Evolutionary conservation across 2,329 filamentous ascomycete genomes (phyloP).

Genomic region (Cordyceps cateniannulata): DNA sequence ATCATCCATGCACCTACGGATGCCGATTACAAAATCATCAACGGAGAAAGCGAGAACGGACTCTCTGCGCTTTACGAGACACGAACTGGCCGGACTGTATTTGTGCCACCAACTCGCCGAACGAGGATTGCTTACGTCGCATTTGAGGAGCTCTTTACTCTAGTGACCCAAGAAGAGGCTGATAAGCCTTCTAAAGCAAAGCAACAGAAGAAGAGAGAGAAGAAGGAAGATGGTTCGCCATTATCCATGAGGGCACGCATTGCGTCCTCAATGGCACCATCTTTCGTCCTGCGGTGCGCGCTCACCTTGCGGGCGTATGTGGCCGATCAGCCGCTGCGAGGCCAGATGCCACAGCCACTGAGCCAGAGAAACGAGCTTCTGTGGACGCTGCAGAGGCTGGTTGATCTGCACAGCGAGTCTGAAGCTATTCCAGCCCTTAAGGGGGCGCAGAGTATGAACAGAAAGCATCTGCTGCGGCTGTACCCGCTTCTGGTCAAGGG

Average conservation of each 20-base stretch:
- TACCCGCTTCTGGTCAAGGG: slow-evolving; percentile 71
- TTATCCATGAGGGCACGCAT: slow-evolving; percentile 48
- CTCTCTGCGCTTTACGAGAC: slow-evolving; percentile 54
- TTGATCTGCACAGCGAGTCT: slow-evolving; percentile 61
- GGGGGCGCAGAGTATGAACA: slow-evolving; percentile 46
- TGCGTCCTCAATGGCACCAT: slow-evolving; percentile 69
- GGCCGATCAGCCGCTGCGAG: slow-evolving; percentile 83
- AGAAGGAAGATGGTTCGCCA: neutral
- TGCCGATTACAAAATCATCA: slow-evolving; percentile 49
- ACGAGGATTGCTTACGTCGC: slow-evolving; percentile 72
- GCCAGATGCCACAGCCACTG: slow-evolving; percentile 80
- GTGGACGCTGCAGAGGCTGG: slow-evolving; percentile 61
- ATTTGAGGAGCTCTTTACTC: slow-evolving; percentile 69
- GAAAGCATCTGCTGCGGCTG: slow-evolving; percentile 72
- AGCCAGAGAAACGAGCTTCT: slow-evolving; percentile 73
- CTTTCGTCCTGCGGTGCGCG: slow-evolving; percentile 74
- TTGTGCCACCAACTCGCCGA: slow-evolving; percentile 58
- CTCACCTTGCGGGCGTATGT: slow-evolving; percentile 79
- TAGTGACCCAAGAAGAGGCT: slow-evolving; percentile 49
- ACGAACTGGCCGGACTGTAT: slow-evolving; percentile 66
- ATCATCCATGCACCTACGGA: slow-evolving; percentile 64
- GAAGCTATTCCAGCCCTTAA: slow-evolving; percentile 57
- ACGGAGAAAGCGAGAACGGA: slow-evolving; percentile 39
- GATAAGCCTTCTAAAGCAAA: slow-evolving; percentile 23
- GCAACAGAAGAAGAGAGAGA: neutral